Base-by-base conservation (phyloP, 2,329 filamentous ascomycete species). In the Fusarium sp. region DNA sequence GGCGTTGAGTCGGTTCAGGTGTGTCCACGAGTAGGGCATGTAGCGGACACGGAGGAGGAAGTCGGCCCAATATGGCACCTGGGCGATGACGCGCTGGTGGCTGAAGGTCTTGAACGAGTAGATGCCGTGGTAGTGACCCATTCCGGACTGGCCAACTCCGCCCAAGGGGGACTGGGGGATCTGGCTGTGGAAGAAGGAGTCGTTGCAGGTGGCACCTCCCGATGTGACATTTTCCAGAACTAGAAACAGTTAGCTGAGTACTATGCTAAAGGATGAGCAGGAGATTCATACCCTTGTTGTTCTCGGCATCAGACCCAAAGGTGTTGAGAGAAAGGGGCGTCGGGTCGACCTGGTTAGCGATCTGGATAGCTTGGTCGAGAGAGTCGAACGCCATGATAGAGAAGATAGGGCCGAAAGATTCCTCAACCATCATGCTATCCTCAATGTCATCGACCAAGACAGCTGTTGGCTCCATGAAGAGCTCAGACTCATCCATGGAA, bases 401-500 rank as follows among this genome's bases (percentile, higher is more conserved):
- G 76, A 97, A 95, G 69, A 98, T 88, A n/a, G 97, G 97, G 8
- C 96, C 97, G 81, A 99, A 99, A 50, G 92, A 94, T 85, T 99
- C 97, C 72, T 97, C 90, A 27, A 86, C 85, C 79, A 98, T 89
- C 83, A 98, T 90, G 84, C 98, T 96, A 58, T 95, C 89, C 32
- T 84, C 70, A 17, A 89, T 81, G 71, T 90, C 91, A 74, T 94
- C 88, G 40, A 98, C 93, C 70, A 94, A 88, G n/a, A 99, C 91
- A n/a, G 96, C 91, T 0, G 97, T 99, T 1, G 95, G 94, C 81
- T 96, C 95, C 76, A 99, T 97, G 84, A 93, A 98, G 59, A 93
- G 91, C 35, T 94, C 89, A 38, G 89, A 86, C 80, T 94, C 92
- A 81, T 98, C 95, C 85, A 93, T 92, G 64, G 92, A 90, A 58